These are phyloP conservation scores for Nannochloropsis gaditana DNA, from an alignment of 108 stramenopile species.

Conservation along the genomic window DNA sequence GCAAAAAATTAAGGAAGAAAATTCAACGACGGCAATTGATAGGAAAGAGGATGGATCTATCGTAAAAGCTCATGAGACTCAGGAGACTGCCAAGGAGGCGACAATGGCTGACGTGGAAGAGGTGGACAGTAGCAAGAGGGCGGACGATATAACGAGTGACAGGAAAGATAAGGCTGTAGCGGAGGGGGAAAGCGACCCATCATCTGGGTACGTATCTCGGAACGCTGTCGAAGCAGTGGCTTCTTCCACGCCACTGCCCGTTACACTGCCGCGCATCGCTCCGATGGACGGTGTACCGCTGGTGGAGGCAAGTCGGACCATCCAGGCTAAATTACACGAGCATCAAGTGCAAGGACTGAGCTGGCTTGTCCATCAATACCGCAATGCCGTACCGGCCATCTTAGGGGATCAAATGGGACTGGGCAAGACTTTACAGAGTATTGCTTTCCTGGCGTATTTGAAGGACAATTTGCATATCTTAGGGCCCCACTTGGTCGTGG, in stretches of 20 bases:
- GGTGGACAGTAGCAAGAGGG: slow-evolving; percentile 13
- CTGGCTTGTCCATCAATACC: slow-evolving; percentile 55
- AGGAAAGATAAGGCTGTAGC: not conserved
- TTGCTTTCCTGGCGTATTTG: slow-evolving; percentile 50
- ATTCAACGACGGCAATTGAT: not conserved
- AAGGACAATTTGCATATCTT: slow-evolving; percentile 26
- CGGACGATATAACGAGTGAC: no score
- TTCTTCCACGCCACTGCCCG: slow-evolving; percentile 29
- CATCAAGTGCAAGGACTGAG: slow-evolving; percentile 51
- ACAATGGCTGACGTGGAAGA: slow-evolving; percentile 18
- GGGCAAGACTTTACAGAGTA: slow-evolving; percentile 55
- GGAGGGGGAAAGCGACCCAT: slow-evolving; percentile 23
- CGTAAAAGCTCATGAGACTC: not conserved
- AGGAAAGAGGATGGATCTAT: not conserved
- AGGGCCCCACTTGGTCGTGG: slow-evolving; percentile 53
- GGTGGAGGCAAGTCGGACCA: slow-evolving; percentile 25
- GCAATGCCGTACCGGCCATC: slow-evolving; percentile 48
- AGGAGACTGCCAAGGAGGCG: slow-evolving; percentile 21
- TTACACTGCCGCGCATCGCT: not conserved
- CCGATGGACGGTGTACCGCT: slow-evolving; percentile 26
- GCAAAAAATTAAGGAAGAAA: not conserved
- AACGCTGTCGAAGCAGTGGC: not conserved
- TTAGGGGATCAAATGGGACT: slow-evolving; percentile 57
- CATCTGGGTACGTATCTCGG: slow-evolving; percentile 6
- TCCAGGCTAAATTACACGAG: slow-evolving; percentile 46